phyloP scores from a whole-genome alignment of 805 yeast species.

The Metschnikowia gruessii region DNA sequence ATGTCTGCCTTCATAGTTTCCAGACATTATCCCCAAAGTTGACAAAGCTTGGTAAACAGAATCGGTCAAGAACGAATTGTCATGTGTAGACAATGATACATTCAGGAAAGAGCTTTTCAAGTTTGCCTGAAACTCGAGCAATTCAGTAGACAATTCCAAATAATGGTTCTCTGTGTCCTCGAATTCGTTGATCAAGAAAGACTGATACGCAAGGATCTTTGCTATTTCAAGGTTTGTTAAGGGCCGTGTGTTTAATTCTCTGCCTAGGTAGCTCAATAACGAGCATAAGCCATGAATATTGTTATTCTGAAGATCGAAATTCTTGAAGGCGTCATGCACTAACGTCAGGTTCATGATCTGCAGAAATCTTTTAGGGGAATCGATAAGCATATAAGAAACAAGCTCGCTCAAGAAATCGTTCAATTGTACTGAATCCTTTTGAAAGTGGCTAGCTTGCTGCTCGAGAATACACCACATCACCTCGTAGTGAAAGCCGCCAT shows the following conservation, averaged over 20 bases:
- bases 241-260: background rate
- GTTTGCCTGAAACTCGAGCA: constrained; percentile 20
- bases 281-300: constrained; percentile 31
- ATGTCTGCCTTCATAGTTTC: background rate
- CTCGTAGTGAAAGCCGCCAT: constrained; percentile 28
- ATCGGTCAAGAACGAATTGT: background rate
- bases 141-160: constrained; percentile 27
- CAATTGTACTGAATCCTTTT: constrained; percentile 19
- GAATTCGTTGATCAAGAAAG: constrained; percentile 33
- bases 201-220: constrained; percentile 29
- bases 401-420: constrained; percentile 34
- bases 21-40: background rate
- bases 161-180: constrained; percentile 41
- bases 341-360: constrained; percentile 28
- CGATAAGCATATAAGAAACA: constrained; percentile 22
- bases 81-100: background rate
- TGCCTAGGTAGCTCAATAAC: constrained; percentile 2
- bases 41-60: background rate
- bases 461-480: constrained; percentile 36
- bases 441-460: constrained; percentile 29
- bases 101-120: constrained; percentile 2
- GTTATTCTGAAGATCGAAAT: constrained; percentile 27
- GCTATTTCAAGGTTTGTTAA: constrained; percentile 10
- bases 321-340: constrained; percentile 26
- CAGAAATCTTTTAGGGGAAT: constrained; percentile 8